phyloP scores from a whole-genome alignment of 441 rosid species.

The Biscutella laevigata region DNA sequence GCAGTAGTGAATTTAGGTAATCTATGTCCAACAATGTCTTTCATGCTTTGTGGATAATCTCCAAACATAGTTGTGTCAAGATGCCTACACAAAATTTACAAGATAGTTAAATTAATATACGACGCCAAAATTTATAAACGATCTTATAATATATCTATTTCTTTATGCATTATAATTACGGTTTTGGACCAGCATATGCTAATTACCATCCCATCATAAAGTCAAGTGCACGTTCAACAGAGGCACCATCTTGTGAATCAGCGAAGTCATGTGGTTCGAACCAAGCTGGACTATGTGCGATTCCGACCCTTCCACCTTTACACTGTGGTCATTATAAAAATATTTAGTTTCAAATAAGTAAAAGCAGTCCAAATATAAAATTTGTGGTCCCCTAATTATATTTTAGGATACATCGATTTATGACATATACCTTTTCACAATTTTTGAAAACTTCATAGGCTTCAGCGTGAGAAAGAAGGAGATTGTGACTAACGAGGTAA shows the following conservation, averaged over 20 bases:
- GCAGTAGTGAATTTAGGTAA: slow-evolving; percentile 30
- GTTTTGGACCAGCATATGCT: too few relatives aligned
- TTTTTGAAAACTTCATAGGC: slow-evolving; percentile 12
- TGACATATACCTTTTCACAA: slow-evolving; percentile 4
- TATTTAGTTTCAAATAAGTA: too few relatives aligned
- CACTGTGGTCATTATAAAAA: too few relatives aligned
- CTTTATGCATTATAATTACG: too few relatives aligned
- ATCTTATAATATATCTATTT: too few relatives aligned
- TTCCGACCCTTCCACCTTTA: slow-evolving; percentile 23
- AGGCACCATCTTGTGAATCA: slow-evolving; percentile 6
- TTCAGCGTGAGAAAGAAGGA: slow-evolving; percentile 21
- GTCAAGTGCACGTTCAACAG: slow-evolving; percentile 20
- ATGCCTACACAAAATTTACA: slow-evolving; percentile 12
- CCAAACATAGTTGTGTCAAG: slow-evolving; percentile 29
- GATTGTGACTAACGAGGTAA: slow-evolving; percentile 23
- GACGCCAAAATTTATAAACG: too few relatives aligned
- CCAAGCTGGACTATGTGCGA: slow-evolving; percentile 22
- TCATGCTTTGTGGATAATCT: slow-evolving; percentile 35
- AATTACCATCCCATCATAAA: slow-evolving; percentile 29
- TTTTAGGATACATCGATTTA: too few relatives aligned
- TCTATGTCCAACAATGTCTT: slow-evolving; percentile 27
- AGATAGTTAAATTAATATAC: too few relatives aligned
- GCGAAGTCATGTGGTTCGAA: slow-evolving; percentile 19
- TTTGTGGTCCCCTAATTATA: too few relatives aligned
- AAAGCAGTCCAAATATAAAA: too few relatives aligned